Evolutionary conservation across 2,329 filamentous ascomycete genomes (phyloP).

Genomic region (Penicillium sp.): DNA sequence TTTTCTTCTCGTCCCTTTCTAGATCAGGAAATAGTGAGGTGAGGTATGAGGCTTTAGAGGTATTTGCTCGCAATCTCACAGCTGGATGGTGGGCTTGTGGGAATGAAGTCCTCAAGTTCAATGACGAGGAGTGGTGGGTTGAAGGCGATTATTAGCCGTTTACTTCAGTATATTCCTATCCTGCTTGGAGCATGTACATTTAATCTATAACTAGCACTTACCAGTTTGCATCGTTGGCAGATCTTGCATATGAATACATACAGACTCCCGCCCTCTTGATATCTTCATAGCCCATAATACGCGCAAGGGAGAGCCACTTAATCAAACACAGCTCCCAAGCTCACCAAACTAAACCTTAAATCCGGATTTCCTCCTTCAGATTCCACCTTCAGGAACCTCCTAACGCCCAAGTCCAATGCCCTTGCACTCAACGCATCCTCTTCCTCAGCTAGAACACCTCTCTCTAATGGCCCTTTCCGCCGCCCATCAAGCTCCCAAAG

Average conservation of each 20-base stretch:
- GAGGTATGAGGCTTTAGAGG: slow-evolving; percentile 59
- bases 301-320: slow-evolving; percentile 44
- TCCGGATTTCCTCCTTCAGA: slow-evolving; percentile 59
- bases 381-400: slow-evolving; percentile 64
- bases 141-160: slow-evolving; percentile 3
- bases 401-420: slow-evolving; percentile 73
- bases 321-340: slow-evolving; percentile 61
- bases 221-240: background rate
- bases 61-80: slow-evolving; percentile 65
- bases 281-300: background rate
- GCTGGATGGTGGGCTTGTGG: slow-evolving; percentile 67
- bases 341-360: slow-evolving; percentile 67
- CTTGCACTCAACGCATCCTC: slow-evolving; percentile 78
- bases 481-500: slow-evolving; percentile 83
- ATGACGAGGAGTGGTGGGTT: slow-evolving; percentile 58
- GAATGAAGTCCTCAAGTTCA: slow-evolving; percentile 66
- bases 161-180: background rate
- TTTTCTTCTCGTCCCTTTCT: slow-evolving; percentile 41
- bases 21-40: slow-evolving; percentile 3
- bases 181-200: background rate
- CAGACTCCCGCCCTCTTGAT: background rate
- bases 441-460: slow-evolving; percentile 61
- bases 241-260: background rate
- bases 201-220: background rate
- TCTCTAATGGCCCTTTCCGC: slow-evolving; percentile 73